Conservation (phyloP, 2,329 filamentous ascomycete genomes). For the Aureobasidium zeae region DNA sequence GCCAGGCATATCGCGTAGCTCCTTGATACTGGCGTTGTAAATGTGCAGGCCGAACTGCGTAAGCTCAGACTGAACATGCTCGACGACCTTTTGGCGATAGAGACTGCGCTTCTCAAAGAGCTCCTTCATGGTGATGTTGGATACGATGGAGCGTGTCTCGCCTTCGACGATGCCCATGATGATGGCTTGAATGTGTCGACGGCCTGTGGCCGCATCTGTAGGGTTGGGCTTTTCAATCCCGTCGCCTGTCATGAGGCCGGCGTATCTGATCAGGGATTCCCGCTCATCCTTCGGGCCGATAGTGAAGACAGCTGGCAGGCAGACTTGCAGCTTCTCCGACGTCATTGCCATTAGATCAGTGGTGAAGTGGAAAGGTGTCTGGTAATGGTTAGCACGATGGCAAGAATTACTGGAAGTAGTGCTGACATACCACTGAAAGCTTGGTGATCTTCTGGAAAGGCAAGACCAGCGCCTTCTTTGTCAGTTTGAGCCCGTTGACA, state of each 20-base stretch:
- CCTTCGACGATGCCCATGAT: conserved; percentile 87
- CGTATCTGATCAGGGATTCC: conserved; percentile 69
- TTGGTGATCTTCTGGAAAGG: conserved; percentile 52
- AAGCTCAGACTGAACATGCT: conserved; percentile 66
- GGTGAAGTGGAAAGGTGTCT: conserved; percentile 54
- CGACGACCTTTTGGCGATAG: conserved; percentile 59
- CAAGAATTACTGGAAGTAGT: not conserved
- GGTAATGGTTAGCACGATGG: too few species aligned
- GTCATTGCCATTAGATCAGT: conserved; percentile 85
- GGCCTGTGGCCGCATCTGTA: conserved; percentile 33
- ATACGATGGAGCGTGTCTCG: conserved; percentile 74
- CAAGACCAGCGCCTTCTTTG: conserved; percentile 64
- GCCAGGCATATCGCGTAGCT: conserved; percentile 71
- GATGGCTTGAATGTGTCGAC: conserved; percentile 70
- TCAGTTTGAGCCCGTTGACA: conserved; percentile 64
- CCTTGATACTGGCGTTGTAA: conserved; percentile 72
- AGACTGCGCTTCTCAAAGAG: conserved; percentile 69
- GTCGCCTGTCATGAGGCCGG: conserved; percentile 34
- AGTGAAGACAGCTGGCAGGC: conserved; percentile 75
- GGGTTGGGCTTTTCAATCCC: not conserved
- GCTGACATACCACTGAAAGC: too few species aligned
- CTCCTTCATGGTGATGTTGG: conserved; percentile 87
- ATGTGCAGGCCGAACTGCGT: conserved; percentile 63
- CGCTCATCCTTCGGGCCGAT: conserved; percentile 67
- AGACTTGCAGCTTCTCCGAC: conserved; percentile 75